Percentiles rank a stretch among this genome's conserved stretches.
These are phyloP conservation scores for Candida andamanensis DNA, from an alignment of 805 yeast species.

Conservation along the genomic window DNA sequence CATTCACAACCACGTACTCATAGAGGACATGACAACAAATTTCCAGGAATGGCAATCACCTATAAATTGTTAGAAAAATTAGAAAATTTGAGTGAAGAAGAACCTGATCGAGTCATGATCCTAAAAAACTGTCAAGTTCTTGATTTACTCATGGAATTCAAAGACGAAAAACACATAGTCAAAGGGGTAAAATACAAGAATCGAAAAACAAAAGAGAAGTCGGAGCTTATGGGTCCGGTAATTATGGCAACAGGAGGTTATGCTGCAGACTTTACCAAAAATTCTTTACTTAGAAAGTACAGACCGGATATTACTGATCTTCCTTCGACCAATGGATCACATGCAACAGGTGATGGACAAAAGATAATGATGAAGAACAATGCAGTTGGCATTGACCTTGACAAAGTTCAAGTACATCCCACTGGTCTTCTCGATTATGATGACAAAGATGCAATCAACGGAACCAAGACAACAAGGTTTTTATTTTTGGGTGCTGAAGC, in stretches of 20 bases:
- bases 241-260: slow-evolving; percentile 63
- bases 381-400: slow-evolving; percentile 57
- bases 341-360: slow-evolving; percentile 62
- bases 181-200: slow-evolving; percentile 32
- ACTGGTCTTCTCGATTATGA: slow-evolving; percentile 53
- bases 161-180: slow-evolving; percentile 20
- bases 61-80: slow-evolving; percentile 47
- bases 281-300: slow-evolving; percentile 49
- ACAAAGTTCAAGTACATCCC: slow-evolving; percentile 64
- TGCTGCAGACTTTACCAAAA: slow-evolving; percentile 56
- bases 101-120: slow-evolving; percentile 41
- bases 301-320: slow-evolving; percentile 53
- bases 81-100: slow-evolving; percentile 40
- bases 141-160: slow-evolving; percentile 28
- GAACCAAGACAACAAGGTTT: slow-evolving; percentile 41
- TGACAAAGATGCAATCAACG: slow-evolving; percentile 40
- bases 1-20: slow-evolving; percentile 79
- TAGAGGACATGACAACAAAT: slow-evolving; percentile 62
- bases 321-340: slow-evolving; percentile 58
- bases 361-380: slow-evolving; percentile 47
- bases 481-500: slow-evolving; percentile 63
- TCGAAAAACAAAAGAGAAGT: slow-evolving; percentile 25
- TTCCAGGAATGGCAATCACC: slow-evolving; percentile 65
- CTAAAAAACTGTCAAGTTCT: slow-evolving; percentile 38
- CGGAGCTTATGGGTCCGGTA: slow-evolving; percentile 48